phyloP scores from a whole-genome alignment of 352 stramenopile genomes.

The Phytophthora pini region DNA sequence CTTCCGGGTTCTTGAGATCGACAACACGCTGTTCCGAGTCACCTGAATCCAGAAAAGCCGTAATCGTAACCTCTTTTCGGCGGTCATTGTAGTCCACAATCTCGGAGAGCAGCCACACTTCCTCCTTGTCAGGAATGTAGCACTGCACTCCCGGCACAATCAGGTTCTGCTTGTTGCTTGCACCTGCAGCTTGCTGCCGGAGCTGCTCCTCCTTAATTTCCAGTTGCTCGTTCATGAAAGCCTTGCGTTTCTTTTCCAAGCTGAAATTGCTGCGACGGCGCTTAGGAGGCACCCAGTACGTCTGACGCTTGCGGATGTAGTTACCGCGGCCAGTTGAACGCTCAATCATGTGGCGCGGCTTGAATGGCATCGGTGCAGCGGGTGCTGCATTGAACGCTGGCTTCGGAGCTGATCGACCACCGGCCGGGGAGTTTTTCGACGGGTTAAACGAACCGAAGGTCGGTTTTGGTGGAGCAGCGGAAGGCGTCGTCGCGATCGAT shows the following conservation, averaged over 20 bases:
- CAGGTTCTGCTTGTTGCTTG: conserved; percentile 80
- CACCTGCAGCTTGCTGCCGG: conserved; percentile 62
- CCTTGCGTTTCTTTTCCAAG: conserved; percentile 81
- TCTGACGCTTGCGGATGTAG: conserved; percentile 80
- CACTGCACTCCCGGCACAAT: conserved; percentile 90
- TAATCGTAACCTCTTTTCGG: conserved; percentile 81
- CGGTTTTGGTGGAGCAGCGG: conserved; percentile 27
- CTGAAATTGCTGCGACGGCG: conserved; percentile 68
- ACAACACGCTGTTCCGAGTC: conserved; percentile 76
- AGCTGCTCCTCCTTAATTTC: conserved; percentile 83
- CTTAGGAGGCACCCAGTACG: conserved; percentile 63
- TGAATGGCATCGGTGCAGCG: conserved; percentile 31
- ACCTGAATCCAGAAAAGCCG: conserved; percentile 67
- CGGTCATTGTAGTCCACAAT: conserved; percentile 87
- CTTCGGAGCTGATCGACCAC: conserved; percentile 19
- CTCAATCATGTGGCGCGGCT: conserved; percentile 54
- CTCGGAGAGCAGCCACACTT: conserved; percentile 87
- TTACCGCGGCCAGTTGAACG: conserved; percentile 73
- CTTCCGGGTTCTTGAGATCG: conserved; percentile 83
- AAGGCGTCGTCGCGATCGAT: conserved; percentile 22
- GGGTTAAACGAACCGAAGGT: conserved; percentile 46
- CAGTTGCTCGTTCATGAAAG: conserved; percentile 87
- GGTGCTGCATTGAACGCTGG: conserved; percentile 14
- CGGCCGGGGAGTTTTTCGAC: conserved; percentile 17
- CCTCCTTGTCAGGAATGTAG: conserved; percentile 89